A percentile compares a stretch with the other conserved stretches of the same genome.
These are phyloP conservation scores for Apiospora malaysiana DNA, from an alignment of 2,329 filamentous ascomycete species.

Conservation along the genomic window DNA sequence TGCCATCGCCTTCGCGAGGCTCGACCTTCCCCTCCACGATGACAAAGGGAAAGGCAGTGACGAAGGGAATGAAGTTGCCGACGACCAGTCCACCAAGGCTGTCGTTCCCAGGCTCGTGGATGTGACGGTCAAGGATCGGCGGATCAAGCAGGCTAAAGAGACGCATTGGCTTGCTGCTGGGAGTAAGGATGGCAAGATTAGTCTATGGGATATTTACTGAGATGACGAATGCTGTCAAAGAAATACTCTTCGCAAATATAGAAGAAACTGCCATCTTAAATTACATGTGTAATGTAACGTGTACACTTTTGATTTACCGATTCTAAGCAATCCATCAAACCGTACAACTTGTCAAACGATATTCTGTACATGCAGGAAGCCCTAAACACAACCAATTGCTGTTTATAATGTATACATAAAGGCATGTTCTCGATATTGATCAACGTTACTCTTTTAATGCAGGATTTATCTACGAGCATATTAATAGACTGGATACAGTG, in stretches of 20 bases:
- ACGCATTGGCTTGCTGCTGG: slow-evolving; percentile 92
- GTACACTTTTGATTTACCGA: too few species aligned
- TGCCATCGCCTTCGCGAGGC: slow-evolving; percentile 72
- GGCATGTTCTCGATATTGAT: too few species aligned
- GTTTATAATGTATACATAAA: too few species aligned
- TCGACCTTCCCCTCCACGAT: slow-evolving; percentile 32
- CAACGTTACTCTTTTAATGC: too few species aligned
- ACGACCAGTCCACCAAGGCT: slow-evolving; percentile 27
- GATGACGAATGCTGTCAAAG: not conserved
- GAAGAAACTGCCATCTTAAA: too few species aligned
- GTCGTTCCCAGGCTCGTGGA: slow-evolving; percentile 37
- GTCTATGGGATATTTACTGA: slow-evolving; percentile 92
- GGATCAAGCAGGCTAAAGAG: slow-evolving; percentile 66
- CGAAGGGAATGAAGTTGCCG: slow-evolving; percentile 20
- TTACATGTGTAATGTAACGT: too few species aligned
- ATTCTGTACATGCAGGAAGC: too few species aligned
- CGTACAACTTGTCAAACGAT: too few species aligned
- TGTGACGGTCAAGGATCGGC: slow-evolving; percentile 65
- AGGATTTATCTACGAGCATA: not conserved
- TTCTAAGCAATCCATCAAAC: too few species aligned
- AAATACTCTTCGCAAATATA: too few species aligned
- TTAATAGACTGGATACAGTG: not conserved
- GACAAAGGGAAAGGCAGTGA: slow-evolving; percentile 23
- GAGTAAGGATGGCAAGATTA: slow-evolving; percentile 93
- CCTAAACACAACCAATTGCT: too few species aligned